Evolutionary conservation across 345 rosid genomes (phyloP), one percentile per base, ranked within the genome.

Genomic region (Turnera subulata): DNA sequence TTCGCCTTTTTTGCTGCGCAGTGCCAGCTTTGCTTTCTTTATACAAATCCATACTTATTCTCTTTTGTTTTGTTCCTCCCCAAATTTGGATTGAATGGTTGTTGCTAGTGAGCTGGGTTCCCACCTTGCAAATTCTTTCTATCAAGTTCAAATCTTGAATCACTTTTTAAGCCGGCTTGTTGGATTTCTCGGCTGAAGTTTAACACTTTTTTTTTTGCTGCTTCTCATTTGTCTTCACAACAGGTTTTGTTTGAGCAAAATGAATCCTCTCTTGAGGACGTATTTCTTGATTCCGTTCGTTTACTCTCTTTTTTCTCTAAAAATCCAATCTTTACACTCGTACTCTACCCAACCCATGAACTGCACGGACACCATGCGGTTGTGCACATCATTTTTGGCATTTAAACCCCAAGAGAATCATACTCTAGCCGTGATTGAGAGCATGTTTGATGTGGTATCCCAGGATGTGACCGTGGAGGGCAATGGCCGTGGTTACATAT

Each of bases 371-470:
- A 72, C 98, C 0, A 58, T 83, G 9, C 82, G 96, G 53, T 67
- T 86, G 53, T 92, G 96, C 79, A 71, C 93, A 42, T 78, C 98
- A 15, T 92, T 84, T 77, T 61, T 92, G 57, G 95, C 96, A n/a
- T 86, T 84, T 72, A 74, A 82, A 73, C 86, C 90, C 25, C 76
- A 64, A 50, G 59, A 60, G 47, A 86, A 86, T 68, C 85, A 75
- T 70, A 78, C 89, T 15, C 65, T 84, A 42, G 18, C 72, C 4
- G 71, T 92, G 70, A 83, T 92, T 70, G 89, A 76, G 55, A 86
- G 95, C 84, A 92, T 92, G 98, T 92, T 92, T 62, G 98, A 92
- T 67, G 89, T 73, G 13, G 56, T 80, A 48, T 79, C 93, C 2
- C 61, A 66, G 43, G 95, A 89, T 56, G 72, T 89, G 43, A 86